These are phyloP conservation scores for Lyophyllum semitale DNA, from an alignment of 768 basidiomycete species.

Conservation along the genomic window DNA sequence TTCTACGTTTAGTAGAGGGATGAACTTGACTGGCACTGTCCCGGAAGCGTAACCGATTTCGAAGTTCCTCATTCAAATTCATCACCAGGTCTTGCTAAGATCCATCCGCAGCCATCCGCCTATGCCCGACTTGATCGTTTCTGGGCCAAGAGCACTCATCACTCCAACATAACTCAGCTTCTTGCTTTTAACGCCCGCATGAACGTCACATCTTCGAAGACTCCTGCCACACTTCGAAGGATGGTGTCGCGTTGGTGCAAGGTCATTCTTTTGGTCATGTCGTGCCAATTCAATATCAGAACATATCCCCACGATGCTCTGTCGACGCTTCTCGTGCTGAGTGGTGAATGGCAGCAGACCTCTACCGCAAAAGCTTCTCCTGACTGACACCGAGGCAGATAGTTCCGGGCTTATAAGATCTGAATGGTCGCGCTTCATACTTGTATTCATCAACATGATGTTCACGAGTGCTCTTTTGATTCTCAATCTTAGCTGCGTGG, in stretches of 20 bases:
- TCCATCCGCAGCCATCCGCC: not conserved
- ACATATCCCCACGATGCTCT: conserved; percentile 4
- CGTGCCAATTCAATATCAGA: too few relatives aligned
- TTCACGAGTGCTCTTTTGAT: conserved; percentile 6
- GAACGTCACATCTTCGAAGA: not conserved
- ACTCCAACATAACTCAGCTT: not conserved
- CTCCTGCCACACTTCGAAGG: not conserved
- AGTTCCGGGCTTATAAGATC: not conserved
- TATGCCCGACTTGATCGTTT: not conserved
- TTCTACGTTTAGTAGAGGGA: not conserved
- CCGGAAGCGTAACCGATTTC: too few relatives aligned
- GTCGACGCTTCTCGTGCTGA: not conserved
- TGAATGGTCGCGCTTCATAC: too few relatives aligned
- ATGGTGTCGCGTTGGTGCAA: not conserved
- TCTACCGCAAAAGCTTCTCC: not conserved
- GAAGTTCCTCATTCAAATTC: too few relatives aligned
- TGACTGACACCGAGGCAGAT: not conserved
- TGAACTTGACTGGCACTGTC: not conserved
- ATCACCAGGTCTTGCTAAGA: too few relatives aligned
- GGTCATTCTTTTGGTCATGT: not conserved
- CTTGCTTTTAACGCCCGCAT: not conserved
- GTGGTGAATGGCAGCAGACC: not conserved
- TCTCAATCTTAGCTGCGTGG: conserved; percentile 6
- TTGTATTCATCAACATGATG: conserved; percentile 3
- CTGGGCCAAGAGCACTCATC: not conserved